Base-by-base conservation (phyloP, 2,329 filamentous ascomycete species). In the Aspergillus ibericus region DNA sequence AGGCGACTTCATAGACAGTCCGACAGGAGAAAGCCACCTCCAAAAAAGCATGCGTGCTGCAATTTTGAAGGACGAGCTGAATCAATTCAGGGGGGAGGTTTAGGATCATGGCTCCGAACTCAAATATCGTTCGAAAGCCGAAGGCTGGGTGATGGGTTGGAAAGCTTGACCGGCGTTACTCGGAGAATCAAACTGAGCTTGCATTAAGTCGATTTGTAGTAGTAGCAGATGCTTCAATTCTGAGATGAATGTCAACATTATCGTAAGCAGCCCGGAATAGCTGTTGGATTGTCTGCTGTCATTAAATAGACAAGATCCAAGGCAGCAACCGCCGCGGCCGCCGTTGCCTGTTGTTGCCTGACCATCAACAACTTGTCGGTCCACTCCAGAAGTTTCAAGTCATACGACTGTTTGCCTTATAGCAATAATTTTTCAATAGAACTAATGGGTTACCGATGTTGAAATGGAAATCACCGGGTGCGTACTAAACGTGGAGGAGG, bases 81-180 rank as follows among this genome's bases (percentile, higher is more conserved):
- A 79, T 68, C 34, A 79, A 63, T 64, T 79, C 76, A 22, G 67
- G 58, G 7, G 77, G 77, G n/a, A 79, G 67, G 34, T 69, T 51
- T 13, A 74, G 64, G 15, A 77, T 59, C 72, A 73, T 72, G 51
- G 34, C 56, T 56, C 36, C 32, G 48, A 35, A n/a, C 15, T 54
- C 40, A 52, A 44, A 42, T 16, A 5, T 34, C 4, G 5, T 42
- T 48, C 2, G 25, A 29, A 34, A 9, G 13, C 12, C 12, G 32
- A 25, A 49, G 16, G 32, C 15, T 8, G 50, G 16, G 22, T 25
- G 42, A 47, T 13, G 12, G 15, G 15, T 29, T 20, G 42, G 10
- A n/a, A 47, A 47, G 42, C 18, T 47, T n/a, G 22, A 4, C 22
- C 15, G 22, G 22, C 29, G 18, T 27, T 47, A 47, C 22, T 25